phyloP scores from a whole-genome alignment of 2,329 filamentous ascomycete species.

The Alternaria panax region DNA sequence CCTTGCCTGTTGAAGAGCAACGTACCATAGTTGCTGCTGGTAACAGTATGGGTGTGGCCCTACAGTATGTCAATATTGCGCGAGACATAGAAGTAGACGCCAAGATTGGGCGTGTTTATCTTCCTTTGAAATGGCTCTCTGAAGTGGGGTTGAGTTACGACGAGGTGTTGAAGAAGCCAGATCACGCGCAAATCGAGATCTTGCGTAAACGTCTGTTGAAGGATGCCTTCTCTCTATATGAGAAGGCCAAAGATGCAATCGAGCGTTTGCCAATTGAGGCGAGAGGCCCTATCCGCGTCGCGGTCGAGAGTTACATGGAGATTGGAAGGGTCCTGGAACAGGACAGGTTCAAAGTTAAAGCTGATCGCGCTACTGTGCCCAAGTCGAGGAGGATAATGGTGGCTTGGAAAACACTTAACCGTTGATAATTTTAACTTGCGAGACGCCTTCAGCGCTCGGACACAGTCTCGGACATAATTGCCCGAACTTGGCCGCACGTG shows the following conservation, averaged over 20 bases:
- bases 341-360: constrained; percentile 54
- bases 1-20: constrained; percentile 39
- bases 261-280: constrained; percentile 67
- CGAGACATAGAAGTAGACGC: constrained; percentile 76
- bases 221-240: constrained; percentile 68
- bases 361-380: constrained; percentile 57
- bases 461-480: constrained; percentile 5
- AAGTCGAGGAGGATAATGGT: constrained; percentile 61
- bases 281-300: constrained; percentile 70
- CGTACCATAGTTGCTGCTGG: constrained; percentile 63
- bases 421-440: constrained; percentile 7
- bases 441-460: not conserved
- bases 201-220: constrained; percentile 65
- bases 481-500: constrained; percentile 4
- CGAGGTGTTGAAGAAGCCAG: constrained; percentile 62
- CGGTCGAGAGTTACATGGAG: constrained; percentile 79
- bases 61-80: constrained; percentile 81
- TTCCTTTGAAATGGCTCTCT: constrained; percentile 70
- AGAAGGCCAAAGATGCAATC: constrained; percentile 63
- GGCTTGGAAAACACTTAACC: constrained; percentile 64
- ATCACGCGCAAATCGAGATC: constrained; percentile 55
- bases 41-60: constrained; percentile 71
- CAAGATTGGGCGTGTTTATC: constrained; percentile 69
- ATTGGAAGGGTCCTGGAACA: constrained; percentile 70
- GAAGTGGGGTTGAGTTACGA: constrained; percentile 63